A percentile compares a stretch with the other conserved stretches of the same genome.
Conservation (phyloP, 2,329 filamentous ascomycete species). For the Colletotrichum higginsianum region DNA sequence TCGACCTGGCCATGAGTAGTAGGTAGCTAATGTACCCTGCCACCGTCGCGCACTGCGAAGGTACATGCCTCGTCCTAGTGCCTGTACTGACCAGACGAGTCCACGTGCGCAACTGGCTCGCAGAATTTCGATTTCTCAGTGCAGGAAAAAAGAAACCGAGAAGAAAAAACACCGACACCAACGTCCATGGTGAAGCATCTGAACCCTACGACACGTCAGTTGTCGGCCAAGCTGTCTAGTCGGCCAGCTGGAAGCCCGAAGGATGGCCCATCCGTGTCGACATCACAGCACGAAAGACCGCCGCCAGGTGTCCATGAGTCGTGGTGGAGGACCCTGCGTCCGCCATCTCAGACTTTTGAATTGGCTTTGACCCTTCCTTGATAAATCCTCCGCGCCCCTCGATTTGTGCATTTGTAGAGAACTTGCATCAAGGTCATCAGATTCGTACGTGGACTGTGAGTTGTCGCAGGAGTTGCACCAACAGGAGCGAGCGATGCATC, state of each 20-base stretch:
- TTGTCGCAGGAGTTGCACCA: conserved; percentile 23
- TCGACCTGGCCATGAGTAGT: not conserved
- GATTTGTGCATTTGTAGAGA: not conserved
- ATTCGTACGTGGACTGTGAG: not conserved
- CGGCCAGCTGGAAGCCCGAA: not conserved
- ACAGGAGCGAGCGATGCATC: conserved; percentile 18
- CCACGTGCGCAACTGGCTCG: conserved; percentile 21
- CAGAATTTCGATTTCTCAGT: not conserved
- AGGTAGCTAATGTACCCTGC: not conserved
- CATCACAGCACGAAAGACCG: not conserved
- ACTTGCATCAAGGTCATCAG: conserved; percentile 1
- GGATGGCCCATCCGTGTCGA: not conserved
- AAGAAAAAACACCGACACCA: not conserved
- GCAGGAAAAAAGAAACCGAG: too few relatives aligned
- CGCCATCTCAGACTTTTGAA: conserved; percentile 21
- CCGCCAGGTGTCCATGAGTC: not conserved
- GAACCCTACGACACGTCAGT: not conserved
- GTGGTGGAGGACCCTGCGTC: conserved; percentile 6
- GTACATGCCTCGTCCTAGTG: conserved; percentile 15
- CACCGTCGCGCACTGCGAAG: conserved; percentile 16
- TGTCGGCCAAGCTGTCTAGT: not conserved
- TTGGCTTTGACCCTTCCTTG: conserved; percentile 19
- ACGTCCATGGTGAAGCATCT: not conserved
- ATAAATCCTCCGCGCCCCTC: conserved; percentile 22
- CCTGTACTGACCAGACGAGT: not conserved